Base-by-base conservation (phyloP, 345 rosid genomes). In the Aquilaria yunnanensis region DNA sequence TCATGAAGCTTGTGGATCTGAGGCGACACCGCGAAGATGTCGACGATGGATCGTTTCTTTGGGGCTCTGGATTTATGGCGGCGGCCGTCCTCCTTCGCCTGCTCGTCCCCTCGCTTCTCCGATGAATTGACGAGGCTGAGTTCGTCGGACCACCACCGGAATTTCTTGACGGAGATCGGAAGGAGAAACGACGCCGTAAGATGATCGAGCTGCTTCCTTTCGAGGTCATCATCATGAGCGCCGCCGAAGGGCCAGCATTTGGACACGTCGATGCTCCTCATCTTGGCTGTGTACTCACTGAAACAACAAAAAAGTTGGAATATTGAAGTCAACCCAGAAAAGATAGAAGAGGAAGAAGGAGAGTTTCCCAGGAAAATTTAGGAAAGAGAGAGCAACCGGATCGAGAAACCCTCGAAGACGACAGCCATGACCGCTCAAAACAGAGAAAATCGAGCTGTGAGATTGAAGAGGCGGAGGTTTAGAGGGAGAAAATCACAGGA, bases 111-210 rank as follows among this genome's bases (percentile, higher is more conserved):
- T 68, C 59, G 52, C 32, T 14, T 34, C 37, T 49, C 43, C 14
- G 10, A 45, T 31, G 80, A 41, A 30, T 66, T 69, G 13, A 78
- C 60, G n/a, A 64, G 68, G 51, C 78, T 70, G 5, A 84, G 80
- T 75, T 81, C 89, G 62, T 82, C 75, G 46, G 82, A 70, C 93
- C 89, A 86, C 93, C 89, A 86, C 6, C 87, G 84, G 74, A 82
- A 86, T 64, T 78, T 86, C 56, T 70, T 10, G 63, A 84, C 79
- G 9, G 77, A 55, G 23, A 86, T 68, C 30, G 89, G 85, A 63
- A 87, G 93, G 46, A 86, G 85, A 48, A 74, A 34, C 1, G 81
- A 74, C 3, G 70, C 76, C 46, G 68, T 54, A 16, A 47, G 49
- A 59, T 72, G 71, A 61, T 29, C 70, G 52, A 34, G 63, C 1